Conservation (phyloP, 2,329 filamentous ascomycete genomes). For the Xylariaceae sp. region DNA sequence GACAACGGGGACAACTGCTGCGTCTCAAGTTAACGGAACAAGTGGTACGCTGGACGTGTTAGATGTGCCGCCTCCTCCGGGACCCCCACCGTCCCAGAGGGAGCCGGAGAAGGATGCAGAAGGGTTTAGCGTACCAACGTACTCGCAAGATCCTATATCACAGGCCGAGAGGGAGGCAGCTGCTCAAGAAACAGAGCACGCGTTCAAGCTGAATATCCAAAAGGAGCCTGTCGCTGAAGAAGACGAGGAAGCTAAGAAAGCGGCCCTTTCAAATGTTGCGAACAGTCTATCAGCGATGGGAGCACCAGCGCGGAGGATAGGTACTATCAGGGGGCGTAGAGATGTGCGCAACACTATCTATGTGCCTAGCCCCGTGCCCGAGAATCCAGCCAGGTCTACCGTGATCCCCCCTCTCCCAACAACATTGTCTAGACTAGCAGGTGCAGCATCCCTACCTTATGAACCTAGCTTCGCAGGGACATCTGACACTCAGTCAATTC, state of each 20-base stretch:
- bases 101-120: constrained; percentile 69
- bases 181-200: constrained; percentile 65
- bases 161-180: constrained; percentile 73
- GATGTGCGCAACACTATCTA: constrained; percentile 94
- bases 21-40: constrained; percentile 56
- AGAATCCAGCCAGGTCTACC: constrained; percentile 34
- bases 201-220: constrained; percentile 81
- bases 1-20: constrained; percentile 41
- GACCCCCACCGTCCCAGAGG: constrained; percentile 56
- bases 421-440: constrained; percentile 51
- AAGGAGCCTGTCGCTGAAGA: constrained; percentile 80
- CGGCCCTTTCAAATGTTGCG: constrained; percentile 76
- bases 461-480: constrained; percentile 64
- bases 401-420: constrained; percentile 48
- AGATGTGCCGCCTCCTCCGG: constrained; percentile 59
- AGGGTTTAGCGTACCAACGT: constrained; percentile 75
- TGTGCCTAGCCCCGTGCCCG: constrained; percentile 58
- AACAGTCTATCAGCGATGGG: constrained; percentile 71
- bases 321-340: constrained; percentile 84
- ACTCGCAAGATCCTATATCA: constrained; percentile 70
- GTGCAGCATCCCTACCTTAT: constrained; percentile 64
- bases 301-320: constrained; percentile 71
- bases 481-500: constrained; percentile 90
- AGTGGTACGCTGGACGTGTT: constrained; percentile 52
- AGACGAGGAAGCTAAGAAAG: constrained; percentile 74